A percentile compares a stretch with the other conserved stretches of the same genome.
Conservation (phyloP, 2,329 filamentous ascomycete species). For the Drechslerella dactyloides region DNA sequence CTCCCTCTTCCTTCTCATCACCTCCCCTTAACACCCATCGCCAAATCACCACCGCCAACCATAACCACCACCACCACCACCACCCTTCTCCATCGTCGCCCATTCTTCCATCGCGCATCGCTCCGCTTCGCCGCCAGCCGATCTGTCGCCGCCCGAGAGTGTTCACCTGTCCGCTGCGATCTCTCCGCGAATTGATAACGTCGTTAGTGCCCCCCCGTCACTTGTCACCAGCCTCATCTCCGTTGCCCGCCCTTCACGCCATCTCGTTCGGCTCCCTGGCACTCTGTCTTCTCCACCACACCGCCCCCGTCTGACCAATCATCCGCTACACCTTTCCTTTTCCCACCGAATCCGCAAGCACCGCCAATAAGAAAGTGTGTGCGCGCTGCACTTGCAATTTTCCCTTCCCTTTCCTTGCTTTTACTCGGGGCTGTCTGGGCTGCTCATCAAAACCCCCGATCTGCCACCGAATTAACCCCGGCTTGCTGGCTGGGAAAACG, state of each 20-base stretch:
- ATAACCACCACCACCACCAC: constrained; percentile 22
- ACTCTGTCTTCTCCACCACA: constrained; percentile 42
- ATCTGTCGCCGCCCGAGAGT: constrained; percentile 18
- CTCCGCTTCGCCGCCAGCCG: constrained; percentile 3
- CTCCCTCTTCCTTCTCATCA: constrained; percentile 14
- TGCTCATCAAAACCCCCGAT: constrained; percentile 51
- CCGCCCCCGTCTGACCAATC: constrained; percentile 49
- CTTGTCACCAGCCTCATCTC: constrained; percentile 48
- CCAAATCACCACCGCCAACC: constrained; percentile 20
- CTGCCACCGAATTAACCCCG: constrained; percentile 47
- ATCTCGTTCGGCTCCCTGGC: constrained; percentile 50
- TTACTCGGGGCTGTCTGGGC: constrained; percentile 32
- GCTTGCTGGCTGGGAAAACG: constrained; percentile 48
- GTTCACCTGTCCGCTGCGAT: constrained; percentile 29
- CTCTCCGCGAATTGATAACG: constrained; percentile 30
- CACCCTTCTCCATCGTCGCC: constrained; percentile 22
- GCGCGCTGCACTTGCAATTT: constrained; percentile 34
- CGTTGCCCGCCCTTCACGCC: constrained; percentile 24
- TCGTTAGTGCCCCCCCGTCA: constrained; percentile 21
- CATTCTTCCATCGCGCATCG: constrained; percentile 27
- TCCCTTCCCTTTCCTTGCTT: constrained; percentile 47
- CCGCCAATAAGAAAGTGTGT: constrained; percentile 35
- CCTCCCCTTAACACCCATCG: constrained; percentile 26
- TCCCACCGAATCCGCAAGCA: constrained; percentile 41
- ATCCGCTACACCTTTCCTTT: constrained; percentile 52